Percentiles rank a stretch among this genome's conserved stretches.
phyloP scores from a whole-genome alignment of 495 filamentous ascomycete species.

The Aspergillus nidulans region DNA sequence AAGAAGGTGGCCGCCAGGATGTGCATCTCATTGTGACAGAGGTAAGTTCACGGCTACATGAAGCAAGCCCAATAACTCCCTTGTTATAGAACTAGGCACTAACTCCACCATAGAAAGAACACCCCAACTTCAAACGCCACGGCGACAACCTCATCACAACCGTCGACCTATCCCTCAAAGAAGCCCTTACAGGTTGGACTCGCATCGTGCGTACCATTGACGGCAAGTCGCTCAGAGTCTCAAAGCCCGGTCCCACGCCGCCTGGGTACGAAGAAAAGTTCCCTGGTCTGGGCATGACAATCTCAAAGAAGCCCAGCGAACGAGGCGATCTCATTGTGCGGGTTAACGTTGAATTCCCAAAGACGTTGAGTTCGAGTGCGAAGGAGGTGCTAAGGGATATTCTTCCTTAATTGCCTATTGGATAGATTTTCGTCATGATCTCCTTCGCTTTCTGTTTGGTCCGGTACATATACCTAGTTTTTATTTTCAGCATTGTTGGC shows the following conservation, averaged over 20 bases:
- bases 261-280: slow-evolving; percentile 78
- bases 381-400: slow-evolving; percentile 77
- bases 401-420: slow-evolving; percentile 37
- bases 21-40: slow-evolving; percentile 90
- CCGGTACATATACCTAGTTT: neutral
- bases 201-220: slow-evolving; percentile 91
- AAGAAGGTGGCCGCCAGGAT: slow-evolving; percentile 96
- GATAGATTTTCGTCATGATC: neutral
- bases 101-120: slow-evolving; percentile 63
- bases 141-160: slow-evolving; percentile 78
- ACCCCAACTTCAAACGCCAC: slow-evolving; percentile 75
- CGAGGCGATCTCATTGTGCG: slow-evolving; percentile 86
- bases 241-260: slow-evolving; percentile 75
- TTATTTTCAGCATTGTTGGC: slow-evolving; percentile 28
- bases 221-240: slow-evolving; percentile 61
- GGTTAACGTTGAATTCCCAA: slow-evolving; percentile 88
- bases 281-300: slow-evolving; percentile 83
- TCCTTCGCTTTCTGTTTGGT: neutral
- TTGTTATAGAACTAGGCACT: slow-evolving; percentile 5
- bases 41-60: no score
- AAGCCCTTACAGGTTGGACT: slow-evolving; percentile 93
- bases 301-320: slow-evolving; percentile 78
- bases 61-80: no score
- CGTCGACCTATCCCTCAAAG: slow-evolving; percentile 83
- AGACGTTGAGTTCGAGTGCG: slow-evolving; percentile 68